A percentile compares a stretch with the other conserved stretches of the same genome.
phyloP scores from a whole-genome alignment of 1,139 yeast genomes.

The Keqinozyma sinolaborantium region DNA sequence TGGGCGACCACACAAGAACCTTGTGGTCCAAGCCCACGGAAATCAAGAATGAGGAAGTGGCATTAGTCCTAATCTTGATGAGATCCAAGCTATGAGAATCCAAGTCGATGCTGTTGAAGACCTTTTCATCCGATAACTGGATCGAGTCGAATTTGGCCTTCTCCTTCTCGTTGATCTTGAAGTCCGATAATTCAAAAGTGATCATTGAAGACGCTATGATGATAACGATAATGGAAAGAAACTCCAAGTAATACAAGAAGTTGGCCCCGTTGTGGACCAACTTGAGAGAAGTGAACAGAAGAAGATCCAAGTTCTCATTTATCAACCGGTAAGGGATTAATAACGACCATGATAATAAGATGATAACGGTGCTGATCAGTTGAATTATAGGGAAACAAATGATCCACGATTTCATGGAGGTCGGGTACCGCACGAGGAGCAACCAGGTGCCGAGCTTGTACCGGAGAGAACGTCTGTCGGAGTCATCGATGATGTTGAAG shows the following conservation, averaged over 20 bases:
- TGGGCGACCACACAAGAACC: conserved; percentile 72
- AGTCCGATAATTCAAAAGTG: conserved; percentile 21
- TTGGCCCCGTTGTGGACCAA: conserved; percentile 18
- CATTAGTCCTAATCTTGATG: conserved; percentile 53
- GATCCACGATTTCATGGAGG: conserved; percentile 15
- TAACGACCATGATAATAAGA: conserved; percentile 23
- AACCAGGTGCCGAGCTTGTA: conserved; percentile 32
- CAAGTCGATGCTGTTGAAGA: conserved; percentile 48
- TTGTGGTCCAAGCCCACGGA: conserved; percentile 74
- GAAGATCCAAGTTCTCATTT: conserved; percentile 14
- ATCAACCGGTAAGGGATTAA: conserved; percentile 21
- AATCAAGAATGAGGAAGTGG: conserved; percentile 55
- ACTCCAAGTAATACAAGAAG: conserved; percentile 30
- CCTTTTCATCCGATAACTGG: conserved; percentile 13
- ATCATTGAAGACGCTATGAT: conserved; percentile 26
- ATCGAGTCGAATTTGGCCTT: conserved; percentile 9
- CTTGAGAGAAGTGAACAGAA: conserved; percentile 14
- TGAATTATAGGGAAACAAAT: conserved; percentile 14
- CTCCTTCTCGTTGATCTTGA: conserved; percentile 5
- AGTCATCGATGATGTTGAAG: conserved; percentile 6
- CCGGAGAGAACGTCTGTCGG: conserved; percentile 18
- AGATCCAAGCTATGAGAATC: conserved; percentile 57
- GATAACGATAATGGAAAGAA: conserved; percentile 21
- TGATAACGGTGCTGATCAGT: conserved; percentile 14
- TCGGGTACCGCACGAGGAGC: conserved; percentile 32